Percentiles rank a stretch among this genome's conserved stretches.
These are phyloP conservation scores for Pinus taeda DNA, from an alignment of 75 land plant species.

Conservation along the genomic window DNA sequence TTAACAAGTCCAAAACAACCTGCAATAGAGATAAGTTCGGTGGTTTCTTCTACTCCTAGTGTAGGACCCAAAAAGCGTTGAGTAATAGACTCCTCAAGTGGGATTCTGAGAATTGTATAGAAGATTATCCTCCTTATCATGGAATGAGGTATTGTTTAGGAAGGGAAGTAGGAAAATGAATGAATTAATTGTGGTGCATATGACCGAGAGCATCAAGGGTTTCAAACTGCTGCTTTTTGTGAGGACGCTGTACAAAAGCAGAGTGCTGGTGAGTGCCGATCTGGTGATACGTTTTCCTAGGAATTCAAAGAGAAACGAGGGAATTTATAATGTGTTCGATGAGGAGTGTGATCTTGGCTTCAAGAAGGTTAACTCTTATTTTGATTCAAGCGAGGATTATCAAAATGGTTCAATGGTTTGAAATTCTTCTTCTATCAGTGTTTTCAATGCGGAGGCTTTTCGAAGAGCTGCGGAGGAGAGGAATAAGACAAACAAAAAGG, in stretches of 20 bases:
- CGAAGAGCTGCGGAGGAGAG: conserved; percentile 5
- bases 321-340: neutral
- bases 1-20: no score
- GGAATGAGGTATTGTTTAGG: conserved; percentile 21
- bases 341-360: neutral
- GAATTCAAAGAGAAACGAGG: neutral
- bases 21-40: no score
- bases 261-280: conserved; percentile 23
- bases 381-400: neutral
- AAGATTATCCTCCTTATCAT: neutral
- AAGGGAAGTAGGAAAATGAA: conserved; percentile 17
- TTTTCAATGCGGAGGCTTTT: conserved; percentile 1
- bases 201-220: conserved; percentile 5
- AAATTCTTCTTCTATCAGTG: neutral
- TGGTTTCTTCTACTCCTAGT: no score
- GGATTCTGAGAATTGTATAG: neutral
- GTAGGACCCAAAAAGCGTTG: no score
- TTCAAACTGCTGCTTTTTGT: conserved; percentile 20
- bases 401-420: neutral
- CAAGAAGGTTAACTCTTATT: neutral
- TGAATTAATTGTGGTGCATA: conserved; percentile 28
- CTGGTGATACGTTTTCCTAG: conserved; percentile 21
- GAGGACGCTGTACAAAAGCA: conserved; percentile 19
- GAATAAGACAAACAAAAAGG: neutral
- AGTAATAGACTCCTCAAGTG: neutral